phyloP scores from a whole-genome alignment of 2,329 filamentous ascomycete genomes.

The Xylaria polymorpha region DNA sequence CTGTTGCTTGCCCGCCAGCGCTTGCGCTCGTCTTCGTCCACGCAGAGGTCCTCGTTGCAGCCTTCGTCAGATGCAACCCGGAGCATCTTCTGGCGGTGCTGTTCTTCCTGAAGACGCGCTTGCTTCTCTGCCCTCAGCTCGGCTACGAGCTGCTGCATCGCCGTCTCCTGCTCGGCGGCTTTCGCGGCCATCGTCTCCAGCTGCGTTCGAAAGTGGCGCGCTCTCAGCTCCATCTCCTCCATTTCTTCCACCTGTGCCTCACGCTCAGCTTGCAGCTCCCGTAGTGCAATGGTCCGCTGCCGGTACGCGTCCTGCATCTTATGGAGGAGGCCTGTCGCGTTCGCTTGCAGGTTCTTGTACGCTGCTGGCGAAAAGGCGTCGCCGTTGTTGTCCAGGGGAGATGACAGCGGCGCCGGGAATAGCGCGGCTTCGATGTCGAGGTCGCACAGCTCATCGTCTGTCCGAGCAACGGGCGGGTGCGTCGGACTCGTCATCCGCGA shows the following conservation, averaged over 20 bases:
- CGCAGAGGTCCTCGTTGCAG: slow-evolving; percentile 63
- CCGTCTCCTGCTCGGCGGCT: slow-evolving; percentile 64
- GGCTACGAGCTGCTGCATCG: slow-evolving; percentile 62
- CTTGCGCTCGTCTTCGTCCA: slow-evolving; percentile 60
- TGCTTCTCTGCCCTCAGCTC: slow-evolving; percentile 65
- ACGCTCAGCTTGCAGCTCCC: slow-evolving; percentile 65
- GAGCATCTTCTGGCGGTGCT: slow-evolving; percentile 53
- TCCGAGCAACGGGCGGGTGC: slow-evolving; percentile 41
- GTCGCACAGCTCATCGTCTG: slow-evolving; percentile 65
- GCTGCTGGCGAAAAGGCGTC: slow-evolving; percentile 68
- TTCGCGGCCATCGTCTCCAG: slow-evolving; percentile 68
- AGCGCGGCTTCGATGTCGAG: slow-evolving; percentile 67
- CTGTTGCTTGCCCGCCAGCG: slow-evolving; percentile 58
- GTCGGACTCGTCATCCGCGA: slow-evolving; percentile 52
- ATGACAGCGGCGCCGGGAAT: slow-evolving; percentile 56
- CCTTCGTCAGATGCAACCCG: slow-evolving; percentile 21
- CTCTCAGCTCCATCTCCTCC: slow-evolving; percentile 65
- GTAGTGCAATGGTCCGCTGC: slow-evolving; percentile 61
- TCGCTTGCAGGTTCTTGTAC: slow-evolving; percentile 70
- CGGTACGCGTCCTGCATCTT: slow-evolving; percentile 71
- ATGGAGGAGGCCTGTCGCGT: slow-evolving; percentile 65
- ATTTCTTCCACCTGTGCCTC: slow-evolving; percentile 65
- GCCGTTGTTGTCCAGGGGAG: slow-evolving; percentile 57
- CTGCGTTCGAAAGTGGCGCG: slow-evolving; percentile 67
- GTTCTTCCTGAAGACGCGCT: slow-evolving; percentile 55